A percentile compares a stretch with the other conserved stretches of the same genome.
Evolutionary conservation across 495 filamentous ascomycete species (phyloP).

Genomic region (Penicillium angulare): DNA sequence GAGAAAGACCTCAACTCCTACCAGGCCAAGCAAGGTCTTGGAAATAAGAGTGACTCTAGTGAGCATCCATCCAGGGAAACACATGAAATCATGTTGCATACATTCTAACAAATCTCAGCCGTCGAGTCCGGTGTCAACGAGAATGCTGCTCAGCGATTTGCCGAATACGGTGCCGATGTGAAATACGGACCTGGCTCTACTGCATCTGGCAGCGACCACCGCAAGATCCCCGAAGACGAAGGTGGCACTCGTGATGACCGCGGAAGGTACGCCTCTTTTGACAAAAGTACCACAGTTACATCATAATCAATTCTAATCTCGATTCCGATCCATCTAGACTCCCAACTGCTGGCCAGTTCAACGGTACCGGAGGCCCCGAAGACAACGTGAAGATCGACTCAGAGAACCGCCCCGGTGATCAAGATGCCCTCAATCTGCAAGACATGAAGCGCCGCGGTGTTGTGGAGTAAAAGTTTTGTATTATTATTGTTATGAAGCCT

Average conservation of each 20-base stretch:
- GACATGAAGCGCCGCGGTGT: constrained; percentile 27
- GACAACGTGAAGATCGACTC: constrained; percentile 40
- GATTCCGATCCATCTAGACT: constrained; percentile 26
- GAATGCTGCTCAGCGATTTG: constrained; percentile 44
- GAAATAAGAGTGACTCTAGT: constrained; percentile 48
- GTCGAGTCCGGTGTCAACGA: constrained; percentile 55
- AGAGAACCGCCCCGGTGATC: constrained; percentile 39
- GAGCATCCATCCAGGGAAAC: constrained; percentile 17
- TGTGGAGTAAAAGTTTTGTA: constrained; percentile 15
- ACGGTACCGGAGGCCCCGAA: constrained; percentile 52
- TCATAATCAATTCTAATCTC: neutral
- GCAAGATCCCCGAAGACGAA: constrained; percentile 49
- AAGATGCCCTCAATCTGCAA: constrained; percentile 38
- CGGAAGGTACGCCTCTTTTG: constrained; percentile 35
- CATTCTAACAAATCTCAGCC: constrained; percentile 24
- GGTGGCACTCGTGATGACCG: constrained; percentile 48
- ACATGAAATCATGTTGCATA: neutral
- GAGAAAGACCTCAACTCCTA: constrained; percentile 55
- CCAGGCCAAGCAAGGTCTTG: constrained; percentile 47
- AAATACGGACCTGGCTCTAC: constrained; percentile 47
- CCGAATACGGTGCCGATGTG: constrained; percentile 32
- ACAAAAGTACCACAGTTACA: neutral
- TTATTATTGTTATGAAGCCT: constrained; percentile 4
- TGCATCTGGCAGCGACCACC: constrained; percentile 51
- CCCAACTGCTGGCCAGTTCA: constrained; percentile 47